Evolutionary conservation across 2,329 filamentous ascomycete genomes (phyloP), one percentile per base, ranked within the genome.

Genomic region (Eurotiales sp.): DNA sequence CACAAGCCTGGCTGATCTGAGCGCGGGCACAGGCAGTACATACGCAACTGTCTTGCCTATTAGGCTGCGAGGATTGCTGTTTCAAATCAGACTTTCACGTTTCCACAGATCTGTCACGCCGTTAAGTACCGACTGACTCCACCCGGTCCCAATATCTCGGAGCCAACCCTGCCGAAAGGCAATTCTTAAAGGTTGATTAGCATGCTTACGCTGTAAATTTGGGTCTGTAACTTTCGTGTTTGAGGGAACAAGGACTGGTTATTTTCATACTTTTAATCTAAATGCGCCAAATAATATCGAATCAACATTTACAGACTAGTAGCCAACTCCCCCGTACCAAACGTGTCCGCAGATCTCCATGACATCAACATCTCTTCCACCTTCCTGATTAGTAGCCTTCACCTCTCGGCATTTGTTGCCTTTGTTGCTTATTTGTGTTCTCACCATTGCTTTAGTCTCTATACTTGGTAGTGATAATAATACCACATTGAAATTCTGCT

Each of bases 81-180:
- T n/a, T n/a, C n/a, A n/a, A n/a, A n/a, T n/a, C 25, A 21, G 23
- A 3, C 5, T 40, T 29, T 21, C 37, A 48, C 17, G 29, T 34
- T 47, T 48, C 27, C 22, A 25, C 36, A 15, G 37, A 42, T 36
- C 46, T 50, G 37, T 32, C 46, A 42, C 46, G 27, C 47, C 47
- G 47, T 50, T 50, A 42, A n/a, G n/a, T n/a, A n/a, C n/a, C n/a
- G n/a, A n/a, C 45, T 14, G 40, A 50, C 46, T 43, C 47, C 47
- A 50, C 47, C 15, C 39, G 47, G 47, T 30, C 27, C 47, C 47
- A 43, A 50, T 19, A 32, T 50, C 39, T 50, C 47, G 47, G 47
- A 43, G 47, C 42, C 27, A 21, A 21, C 3, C 37, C 39, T 42
- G 37, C 40, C 47, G 47, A 37, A 25, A 42, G 34, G n/a, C 15